Base-by-base conservation (phyloP, 139 green algal genomes). In the Picochlorum sp. region DNA sequence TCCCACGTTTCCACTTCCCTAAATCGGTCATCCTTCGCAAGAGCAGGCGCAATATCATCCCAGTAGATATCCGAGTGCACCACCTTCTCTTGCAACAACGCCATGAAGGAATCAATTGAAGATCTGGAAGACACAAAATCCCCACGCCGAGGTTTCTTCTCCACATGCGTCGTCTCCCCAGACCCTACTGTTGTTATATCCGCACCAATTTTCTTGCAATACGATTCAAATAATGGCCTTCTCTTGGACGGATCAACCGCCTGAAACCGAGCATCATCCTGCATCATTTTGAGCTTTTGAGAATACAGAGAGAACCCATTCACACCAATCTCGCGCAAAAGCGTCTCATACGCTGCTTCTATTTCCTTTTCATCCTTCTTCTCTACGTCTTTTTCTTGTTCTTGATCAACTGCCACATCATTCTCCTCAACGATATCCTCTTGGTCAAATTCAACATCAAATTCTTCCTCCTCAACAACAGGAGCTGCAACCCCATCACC, bases 201-300 rank as follows among this genome's bases (percentile, higher is more conserved):
- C 23, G 26, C 66, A 62, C 45, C 74, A 7, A 23, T 45, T 51
- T 77, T 78, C 49, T 71, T 77, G 74, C 87, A 95, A 71, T 84
- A 95, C 34, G 83, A 75, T 50, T 93, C 86, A 78, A 95, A 95
- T 6, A 84, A 61, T 11, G 78, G 71, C 50, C 81, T 76, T 62
- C 90, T 79, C 47, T 83, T 81, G 4, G 70, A 20, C 21, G 44
- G 78, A 1, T 72, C 47, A 20, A 91, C 51, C n/a, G 70, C 73
- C 45, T 75, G 74, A 70, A 81, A 91, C 31, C 86, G 69, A 34
- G 49, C 23, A 61, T 91, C 86, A 0, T 24, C 45, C 37, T 87
- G 63, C 60, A 91, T 70, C 70, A 86, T 89, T 47, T 80, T 74
- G 62, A 88, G 62, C 79, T 89, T 85, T 18, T 69, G 59, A 69